Evolutionary conservation across 257 asterid genomes (phyloP), one percentile per base, ranked within the genome.

Genomic region (Catharanthus roseus): DNA sequence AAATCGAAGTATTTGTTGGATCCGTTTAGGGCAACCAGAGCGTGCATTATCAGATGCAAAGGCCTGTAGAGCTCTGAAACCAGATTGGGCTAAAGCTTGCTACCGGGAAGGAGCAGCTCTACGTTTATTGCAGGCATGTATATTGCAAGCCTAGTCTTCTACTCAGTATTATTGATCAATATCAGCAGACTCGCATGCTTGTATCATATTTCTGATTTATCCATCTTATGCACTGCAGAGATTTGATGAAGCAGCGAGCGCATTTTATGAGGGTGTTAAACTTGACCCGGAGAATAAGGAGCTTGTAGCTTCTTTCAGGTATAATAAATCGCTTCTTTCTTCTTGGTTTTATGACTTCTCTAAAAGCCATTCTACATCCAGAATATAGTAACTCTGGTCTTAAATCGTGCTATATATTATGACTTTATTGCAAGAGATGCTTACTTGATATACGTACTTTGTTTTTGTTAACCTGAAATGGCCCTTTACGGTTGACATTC

Each of bases 61-160:
- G 81, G 86, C 87, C 58, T 87, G 96, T 70, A 86, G 88, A 75
- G 90, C 82, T 81, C 87, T 91, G 21, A 88, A 88, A 79, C 97
- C 99, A 2, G 96, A 95, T 86, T 95, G 99, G 99, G 77, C 97
- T 13, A 95, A 95, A 75, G 97, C 96, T 75, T 91, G 89, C 85
- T 95, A 88, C 71, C 95, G 99, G 50, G 97, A 88, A 81, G 99
- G 99, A 62, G 96, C 97, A 41, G 99, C 99, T 65, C 86, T 84
- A 67, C 91, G 93, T 45, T 81, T 89, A 69, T 68, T 91, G 83
- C 92, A 86, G 97, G 98, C 83, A 73, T 39, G 47, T 56, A 41
- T 28, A 39, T 24, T 45, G 53, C 9, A 21, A 28, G 56, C 24
- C 72, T 33, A 34, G 29, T 34, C 31, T 15, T 41, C 10, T n/a